A percentile compares a stretch with the other conserved stretches of the same genome.
Conservation (phyloP, 2,329 filamentous ascomycete genomes). For the Rhinocladiella mackenziei region DNA sequence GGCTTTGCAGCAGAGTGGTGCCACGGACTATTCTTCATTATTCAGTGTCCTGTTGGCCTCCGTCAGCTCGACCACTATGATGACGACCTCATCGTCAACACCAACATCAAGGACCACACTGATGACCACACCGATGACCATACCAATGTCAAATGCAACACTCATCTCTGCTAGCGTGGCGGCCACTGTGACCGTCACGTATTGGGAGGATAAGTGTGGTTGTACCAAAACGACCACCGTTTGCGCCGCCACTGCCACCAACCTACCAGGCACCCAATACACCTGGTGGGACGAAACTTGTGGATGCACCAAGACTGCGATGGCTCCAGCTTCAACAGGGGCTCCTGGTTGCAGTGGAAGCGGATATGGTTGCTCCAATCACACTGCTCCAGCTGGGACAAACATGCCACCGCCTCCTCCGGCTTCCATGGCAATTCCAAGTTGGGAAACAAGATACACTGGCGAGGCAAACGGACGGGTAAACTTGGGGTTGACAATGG, state of each 20-base stretch:
- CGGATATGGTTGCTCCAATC: slow-evolving; percentile 11
- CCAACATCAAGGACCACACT: background rate
- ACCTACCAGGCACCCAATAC: slow-evolving; percentile 15
- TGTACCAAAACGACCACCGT: slow-evolving; percentile 22
- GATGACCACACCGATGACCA: background rate
- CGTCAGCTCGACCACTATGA: slow-evolving; percentile 2
- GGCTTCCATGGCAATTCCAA: slow-evolving; percentile 2
- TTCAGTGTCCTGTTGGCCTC: slow-evolving; percentile 7
- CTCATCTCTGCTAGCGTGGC: slow-evolving; percentile 8
- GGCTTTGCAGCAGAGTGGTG: slow-evolving; percentile 19
- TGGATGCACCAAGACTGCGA: slow-evolving; percentile 23
- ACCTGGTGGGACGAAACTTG: slow-evolving; percentile 22
- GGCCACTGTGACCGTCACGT: slow-evolving; percentile 22
- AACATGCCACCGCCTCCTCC: slow-evolving; percentile 16
- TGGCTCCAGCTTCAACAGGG: slow-evolving; percentile 14
- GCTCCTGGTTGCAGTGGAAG: slow-evolving; percentile 5
- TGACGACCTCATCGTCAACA: slow-evolving; percentile 1
- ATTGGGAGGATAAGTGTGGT: slow-evolving; percentile 22
- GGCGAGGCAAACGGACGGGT: slow-evolving; percentile 17
- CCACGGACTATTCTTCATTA: slow-evolving; percentile 12
- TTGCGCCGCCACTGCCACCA: slow-evolving; percentile 12
- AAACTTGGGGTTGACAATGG: slow-evolving; percentile 13
- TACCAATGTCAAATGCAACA: slow-evolving; percentile 9
- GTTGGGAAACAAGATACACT: slow-evolving; percentile 10
- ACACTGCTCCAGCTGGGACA: slow-evolving; percentile 17